Percentiles rank a stretch among this genome's conserved stretches.
These are phyloP conservation scores for Neocucurbitaria cava DNA, from an alignment of 2,329 filamentous ascomycete species.

Conservation along the genomic window DNA sequence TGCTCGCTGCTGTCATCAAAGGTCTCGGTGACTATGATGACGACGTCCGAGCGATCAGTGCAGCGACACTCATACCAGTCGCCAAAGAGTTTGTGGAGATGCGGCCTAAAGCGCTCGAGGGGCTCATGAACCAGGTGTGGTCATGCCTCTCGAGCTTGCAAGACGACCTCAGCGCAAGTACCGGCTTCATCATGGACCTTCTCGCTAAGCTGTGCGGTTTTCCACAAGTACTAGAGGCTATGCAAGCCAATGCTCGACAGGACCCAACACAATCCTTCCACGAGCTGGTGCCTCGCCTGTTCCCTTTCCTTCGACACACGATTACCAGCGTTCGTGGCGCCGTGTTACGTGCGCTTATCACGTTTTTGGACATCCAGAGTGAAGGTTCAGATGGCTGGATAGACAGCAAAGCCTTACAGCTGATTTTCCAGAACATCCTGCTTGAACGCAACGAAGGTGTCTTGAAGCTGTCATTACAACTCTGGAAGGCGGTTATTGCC, in stretches of 20 bases:
- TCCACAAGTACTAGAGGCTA: slow-evolving; percentile 87
- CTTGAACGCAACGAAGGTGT: slow-evolving; percentile 90
- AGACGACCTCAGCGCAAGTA: slow-evolving; percentile 95
- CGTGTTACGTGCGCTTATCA: slow-evolving; percentile 89
- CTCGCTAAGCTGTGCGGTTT: slow-evolving; percentile 95
- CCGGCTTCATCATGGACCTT: slow-evolving; percentile 97
- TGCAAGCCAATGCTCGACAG: slow-evolving; percentile 82
- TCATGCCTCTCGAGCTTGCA: slow-evolving; percentile 95
- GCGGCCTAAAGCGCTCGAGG: slow-evolving; percentile 77
- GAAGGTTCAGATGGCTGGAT: slow-evolving; percentile 87
- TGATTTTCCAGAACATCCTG: slow-evolving; percentile 94
- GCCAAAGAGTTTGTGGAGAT: slow-evolving; percentile 92
- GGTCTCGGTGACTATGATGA: slow-evolving; percentile 90
- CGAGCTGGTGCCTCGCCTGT: slow-evolving; percentile 88
- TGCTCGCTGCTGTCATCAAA: slow-evolving; percentile 92
- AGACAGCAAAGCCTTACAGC: slow-evolving; percentile 82
- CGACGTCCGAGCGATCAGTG: slow-evolving; percentile 94
- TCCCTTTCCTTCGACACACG: slow-evolving; percentile 94
- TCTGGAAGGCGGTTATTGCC: slow-evolving; percentile 82
- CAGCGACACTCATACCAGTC: slow-evolving; percentile 95
- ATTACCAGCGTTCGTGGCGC: slow-evolving; percentile 95
- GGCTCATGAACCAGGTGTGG: slow-evolving; percentile 94
- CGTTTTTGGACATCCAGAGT: slow-evolving; percentile 86
- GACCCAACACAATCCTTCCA: slow-evolving; percentile 91
- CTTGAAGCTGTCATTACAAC: slow-evolving; percentile 80